Evolutionary conservation across 257 asterid species (phyloP).

Genomic region (Rubia yunnanensis): DNA sequence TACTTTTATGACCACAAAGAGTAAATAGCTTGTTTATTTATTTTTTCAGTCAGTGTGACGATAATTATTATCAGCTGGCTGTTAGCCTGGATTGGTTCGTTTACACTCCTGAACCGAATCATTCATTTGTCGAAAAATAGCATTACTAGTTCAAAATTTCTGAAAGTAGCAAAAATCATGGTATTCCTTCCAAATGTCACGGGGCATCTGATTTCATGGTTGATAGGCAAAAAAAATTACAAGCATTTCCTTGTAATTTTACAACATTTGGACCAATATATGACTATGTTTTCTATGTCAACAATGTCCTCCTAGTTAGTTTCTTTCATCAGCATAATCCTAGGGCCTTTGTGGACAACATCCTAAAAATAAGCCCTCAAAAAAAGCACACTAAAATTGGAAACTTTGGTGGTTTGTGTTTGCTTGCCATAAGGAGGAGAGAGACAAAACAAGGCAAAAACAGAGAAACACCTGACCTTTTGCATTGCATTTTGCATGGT

Average conservation of each 20-base stretch:
- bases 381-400: slow-evolving; percentile 5
- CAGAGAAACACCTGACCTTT: not conserved
- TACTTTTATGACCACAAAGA: no score
- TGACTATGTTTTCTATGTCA: not conserved
- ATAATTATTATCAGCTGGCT: no score
- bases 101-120: not conserved
- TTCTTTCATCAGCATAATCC: slow-evolving; percentile 18
- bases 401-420: slow-evolving; percentile 17
- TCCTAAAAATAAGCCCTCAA: slow-evolving; percentile 6
- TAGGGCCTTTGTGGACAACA: slow-evolving; percentile 24
- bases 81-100: not conserved
- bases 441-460: slow-evolving; percentile 6
- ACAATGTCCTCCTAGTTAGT: slow-evolving; percentile 13
- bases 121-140: not conserved
- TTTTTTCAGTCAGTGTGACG: no score
- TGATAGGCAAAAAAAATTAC: not conserved
- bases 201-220: not conserved
- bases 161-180: not conserved
- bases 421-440: slow-evolving; percentile 15
- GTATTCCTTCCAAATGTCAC: slow-evolving; percentile 7
- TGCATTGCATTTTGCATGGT: slow-evolving; percentile 16
- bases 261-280: not conserved
- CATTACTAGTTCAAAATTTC: not conserved
- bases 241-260: not conserved
- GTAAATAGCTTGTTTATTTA: no score